These are phyloP conservation scores for Volvox carteri DNA, from an alignment of 163 green algal genomes.

Conservation along the genomic window DNA sequence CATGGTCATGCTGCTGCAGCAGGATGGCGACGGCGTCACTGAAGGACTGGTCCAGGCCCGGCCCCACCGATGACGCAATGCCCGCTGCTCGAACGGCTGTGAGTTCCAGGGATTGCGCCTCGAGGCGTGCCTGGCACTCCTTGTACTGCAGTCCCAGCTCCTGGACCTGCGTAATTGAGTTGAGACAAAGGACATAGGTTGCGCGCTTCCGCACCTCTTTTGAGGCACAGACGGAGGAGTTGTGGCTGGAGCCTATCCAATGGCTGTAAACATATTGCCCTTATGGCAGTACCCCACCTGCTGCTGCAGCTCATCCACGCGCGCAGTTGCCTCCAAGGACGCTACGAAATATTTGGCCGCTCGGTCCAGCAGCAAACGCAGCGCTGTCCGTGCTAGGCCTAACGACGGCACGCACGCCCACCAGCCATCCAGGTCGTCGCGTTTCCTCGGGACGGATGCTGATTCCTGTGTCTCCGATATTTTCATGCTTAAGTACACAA, in stretches of 20 bases:
- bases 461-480: slow-evolving; percentile 32
- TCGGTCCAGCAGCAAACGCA: slow-evolving; percentile 48
- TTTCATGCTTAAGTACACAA: slow-evolving; percentile 9
- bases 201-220: no score
- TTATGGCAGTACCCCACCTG: slow-evolving; percentile 29
- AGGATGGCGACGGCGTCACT: background rate
- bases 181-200: no score
- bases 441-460: background rate
- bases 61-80: slow-evolving; percentile 7
- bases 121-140: slow-evolving; percentile 31
- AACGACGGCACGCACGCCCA: slow-evolving; percentile 35
- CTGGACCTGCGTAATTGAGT: slow-evolving; percentile 41
- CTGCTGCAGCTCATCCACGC: slow-evolving; percentile 29
- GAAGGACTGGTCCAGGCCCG: slow-evolving; percentile 18
- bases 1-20: background rate
- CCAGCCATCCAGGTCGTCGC: slow-evolving; percentile 49
- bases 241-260: no score
- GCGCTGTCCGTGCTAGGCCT: slow-evolving; percentile 23
- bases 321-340: background rate
- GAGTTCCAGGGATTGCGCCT: slow-evolving; percentile 31
- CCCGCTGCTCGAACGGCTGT: slow-evolving; percentile 25
- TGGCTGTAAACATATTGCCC: no score
- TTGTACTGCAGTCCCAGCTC: slow-evolving; percentile 49
- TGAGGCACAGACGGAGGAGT: no score
- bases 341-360: slow-evolving; percentile 7